Evolutionary conservation across 2,329 filamentous ascomycete species (phyloP).

Genomic region (Leptographium wingfieldii): DNA sequence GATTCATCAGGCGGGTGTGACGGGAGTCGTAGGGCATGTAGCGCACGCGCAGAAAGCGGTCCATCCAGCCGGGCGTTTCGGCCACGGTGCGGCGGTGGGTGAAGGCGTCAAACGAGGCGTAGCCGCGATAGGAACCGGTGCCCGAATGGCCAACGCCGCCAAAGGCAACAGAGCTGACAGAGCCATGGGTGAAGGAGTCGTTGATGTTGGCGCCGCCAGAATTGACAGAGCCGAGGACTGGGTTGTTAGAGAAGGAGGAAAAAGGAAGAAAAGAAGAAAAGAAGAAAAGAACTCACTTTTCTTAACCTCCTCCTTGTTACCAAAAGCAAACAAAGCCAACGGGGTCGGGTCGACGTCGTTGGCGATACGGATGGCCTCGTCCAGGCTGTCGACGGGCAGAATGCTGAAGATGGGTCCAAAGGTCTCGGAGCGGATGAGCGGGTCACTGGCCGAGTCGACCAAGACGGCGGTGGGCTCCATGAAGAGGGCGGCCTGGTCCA

Average conservation of each 20-base stretch:
- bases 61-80: slow-evolving; percentile 54
- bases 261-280: not conserved
- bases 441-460: slow-evolving; percentile 61
- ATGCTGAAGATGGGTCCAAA: slow-evolving; percentile 91
- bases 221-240: slow-evolving; percentile 48
- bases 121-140: slow-evolving; percentile 64
- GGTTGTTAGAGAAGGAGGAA: not conserved
- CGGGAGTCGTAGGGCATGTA: slow-evolving; percentile 48
- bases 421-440: slow-evolving; percentile 69
- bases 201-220: slow-evolving; percentile 57
- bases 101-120: slow-evolving; percentile 57
- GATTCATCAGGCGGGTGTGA: slow-evolving; percentile 31
- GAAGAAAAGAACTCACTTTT: slow-evolving; percentile 38
- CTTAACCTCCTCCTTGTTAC: slow-evolving; percentile 63
- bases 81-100: slow-evolving; percentile 45
- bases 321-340: slow-evolving; percentile 74
- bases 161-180: slow-evolving; percentile 61
- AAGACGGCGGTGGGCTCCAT: slow-evolving; percentile 92
- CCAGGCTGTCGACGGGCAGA: slow-evolving; percentile 63
- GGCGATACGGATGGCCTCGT: slow-evolving; percentile 72
- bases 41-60: slow-evolving; percentile 52
- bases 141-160: slow-evolving; percentile 76
- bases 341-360: slow-evolving; percentile 75
- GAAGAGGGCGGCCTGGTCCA: slow-evolving; percentile 67
- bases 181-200: slow-evolving; percentile 36